Conservation (phyloP, 306 rosid species). For the Lithocarpus polystachyus region DNA sequence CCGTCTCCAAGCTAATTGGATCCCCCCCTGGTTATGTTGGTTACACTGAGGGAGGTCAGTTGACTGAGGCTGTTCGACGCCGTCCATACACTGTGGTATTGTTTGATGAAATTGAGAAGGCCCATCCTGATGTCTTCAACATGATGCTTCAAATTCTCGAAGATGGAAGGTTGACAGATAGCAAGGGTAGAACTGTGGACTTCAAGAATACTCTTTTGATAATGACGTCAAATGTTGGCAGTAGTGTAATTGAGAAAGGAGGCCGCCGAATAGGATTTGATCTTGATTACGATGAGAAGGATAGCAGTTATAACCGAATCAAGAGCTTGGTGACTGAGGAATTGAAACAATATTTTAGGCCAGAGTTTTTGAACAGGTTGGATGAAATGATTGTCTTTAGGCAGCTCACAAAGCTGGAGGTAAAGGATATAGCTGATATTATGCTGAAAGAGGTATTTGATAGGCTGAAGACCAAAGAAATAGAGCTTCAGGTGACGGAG, state of each 20-base stretch:
- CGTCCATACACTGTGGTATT: conserved; percentile 94
- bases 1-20: conserved; percentile 91
- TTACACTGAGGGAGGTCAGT: conserved; percentile 94
- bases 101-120: conserved; percentile 96
- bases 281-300: conserved; percentile 89
- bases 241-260: conserved; percentile 97
- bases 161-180: conserved; percentile 93
- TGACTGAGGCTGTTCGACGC: conserved; percentile 96
- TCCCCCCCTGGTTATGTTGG: conserved; percentile 99
- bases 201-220: conserved; percentile 93
- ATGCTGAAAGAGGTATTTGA: conserved; percentile 95
- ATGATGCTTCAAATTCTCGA: conserved; percentile 98
- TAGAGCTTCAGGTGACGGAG: conserved; percentile 91
- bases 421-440: conserved; percentile 90
- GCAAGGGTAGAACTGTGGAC: conserved; percentile 95
- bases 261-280: conserved; percentile 87
- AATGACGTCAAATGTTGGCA: conserved; percentile 96
- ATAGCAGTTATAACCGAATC: conserved; percentile 78
- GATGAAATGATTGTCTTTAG: conserved; percentile 97
- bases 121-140: conserved; percentile 94
- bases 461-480: conserved; percentile 67
- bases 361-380: conserved; percentile 87
- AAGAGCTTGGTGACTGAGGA: conserved; percentile 97
- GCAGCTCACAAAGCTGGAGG: conserved; percentile 90
- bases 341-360: conserved; percentile 85